A percentile compares a stretch with the other conserved stretches of the same genome.
phyloP scores from a whole-genome alignment of 139 green algal species.

The Yamagishiella unicocca region DNA sequence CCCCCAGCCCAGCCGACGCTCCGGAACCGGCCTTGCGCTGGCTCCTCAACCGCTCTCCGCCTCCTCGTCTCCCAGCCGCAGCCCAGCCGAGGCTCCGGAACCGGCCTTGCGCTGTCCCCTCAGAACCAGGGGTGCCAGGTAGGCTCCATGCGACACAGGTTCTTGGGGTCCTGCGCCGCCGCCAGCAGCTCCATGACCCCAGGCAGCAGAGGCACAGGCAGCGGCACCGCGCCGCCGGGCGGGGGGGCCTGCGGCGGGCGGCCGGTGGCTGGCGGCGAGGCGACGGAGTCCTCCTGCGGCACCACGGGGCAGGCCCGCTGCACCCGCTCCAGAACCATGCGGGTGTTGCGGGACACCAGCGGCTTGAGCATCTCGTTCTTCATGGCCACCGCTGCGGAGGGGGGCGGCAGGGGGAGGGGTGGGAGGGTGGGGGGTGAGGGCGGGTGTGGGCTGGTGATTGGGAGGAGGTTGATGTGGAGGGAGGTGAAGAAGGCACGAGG shows the following conservation, averaged over 20 bases:
- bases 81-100: no score
- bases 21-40: no score
- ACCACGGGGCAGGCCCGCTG: conserved; percentile 10
- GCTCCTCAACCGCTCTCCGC: no score
- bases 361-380: conserved; percentile 52
- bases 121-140: conserved; percentile 94
- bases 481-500: background rate
- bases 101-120: background rate
- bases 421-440: background rate
- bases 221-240: background rate
- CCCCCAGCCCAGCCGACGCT: no score
- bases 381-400: background rate
- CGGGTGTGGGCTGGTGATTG: background rate
- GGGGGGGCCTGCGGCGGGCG: background rate
- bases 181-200: conserved; percentile 85
- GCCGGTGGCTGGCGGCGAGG: conserved; percentile 9
- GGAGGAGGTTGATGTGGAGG: background rate
- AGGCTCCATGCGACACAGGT: conserved; percentile 94
- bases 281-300: conserved; percentile 11
- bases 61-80: no score
- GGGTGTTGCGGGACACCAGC: conserved; percentile 40
- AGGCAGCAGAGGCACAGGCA: conserved; percentile 64
- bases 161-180: conserved; percentile 74
- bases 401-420: background rate
- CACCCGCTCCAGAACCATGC: conserved; percentile 26